phyloP scores from a whole-genome alignment of 495 filamentous ascomycete species.

The Aspergillus nidulans region DNA sequence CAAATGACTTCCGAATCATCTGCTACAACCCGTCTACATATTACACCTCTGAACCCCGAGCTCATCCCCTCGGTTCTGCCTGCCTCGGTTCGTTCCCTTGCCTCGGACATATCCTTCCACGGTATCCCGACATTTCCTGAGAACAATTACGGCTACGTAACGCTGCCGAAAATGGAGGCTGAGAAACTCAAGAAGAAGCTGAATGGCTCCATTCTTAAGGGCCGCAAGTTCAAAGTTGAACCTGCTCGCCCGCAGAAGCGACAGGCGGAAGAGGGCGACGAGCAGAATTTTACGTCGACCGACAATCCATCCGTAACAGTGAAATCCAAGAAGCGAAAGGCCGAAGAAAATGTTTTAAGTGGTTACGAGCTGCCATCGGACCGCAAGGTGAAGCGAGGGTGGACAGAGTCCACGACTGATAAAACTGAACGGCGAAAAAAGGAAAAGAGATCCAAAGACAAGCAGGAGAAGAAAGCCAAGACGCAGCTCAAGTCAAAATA shows the following conservation, averaged over 20 bases:
- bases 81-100: slow-evolving; percentile 58
- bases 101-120: slow-evolving; percentile 81
- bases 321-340: slow-evolving; percentile 61
- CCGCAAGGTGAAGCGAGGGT: slow-evolving; percentile 82
- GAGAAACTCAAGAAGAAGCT: slow-evolving; percentile 88
- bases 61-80: slow-evolving; percentile 67
- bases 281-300: slow-evolving; percentile 20
- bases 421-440: slow-evolving; percentile 47
- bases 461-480: slow-evolving; percentile 53
- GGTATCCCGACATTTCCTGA: slow-evolving; percentile 81
- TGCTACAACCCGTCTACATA: slow-evolving; percentile 64
- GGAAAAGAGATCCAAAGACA: slow-evolving; percentile 47
- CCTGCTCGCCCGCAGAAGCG: slow-evolving; percentile 61
- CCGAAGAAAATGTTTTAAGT: slow-evolving; percentile 55
- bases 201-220: slow-evolving; percentile 82
- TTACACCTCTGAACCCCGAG: slow-evolving; percentile 73
- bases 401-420: slow-evolving; percentile 63
- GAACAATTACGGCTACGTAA: slow-evolving; percentile 81
- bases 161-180: slow-evolving; percentile 73
- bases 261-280: slow-evolving; percentile 35
- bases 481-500: slow-evolving; percentile 67
- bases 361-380: slow-evolving; percentile 69
- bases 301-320: slow-evolving; percentile 21
- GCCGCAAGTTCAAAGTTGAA: slow-evolving; percentile 79
- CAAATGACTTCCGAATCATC: slow-evolving; percentile 30